Conservation (phyloP, 148 eudicot genomes). For the Heliamphora exappendiculata region DNA sequence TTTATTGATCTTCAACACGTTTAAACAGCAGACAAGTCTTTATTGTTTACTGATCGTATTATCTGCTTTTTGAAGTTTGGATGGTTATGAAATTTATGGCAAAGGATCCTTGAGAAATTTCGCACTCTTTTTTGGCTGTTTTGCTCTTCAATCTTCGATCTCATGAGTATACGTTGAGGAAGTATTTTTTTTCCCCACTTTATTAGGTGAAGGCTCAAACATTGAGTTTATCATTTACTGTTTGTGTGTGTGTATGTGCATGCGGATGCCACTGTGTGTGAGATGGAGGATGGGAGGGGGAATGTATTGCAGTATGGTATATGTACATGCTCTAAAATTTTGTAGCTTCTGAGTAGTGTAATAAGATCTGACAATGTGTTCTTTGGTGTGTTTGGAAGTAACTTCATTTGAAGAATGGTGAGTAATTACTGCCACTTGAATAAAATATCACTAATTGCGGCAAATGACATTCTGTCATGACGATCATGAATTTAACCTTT, state of each 20-base stretch:
- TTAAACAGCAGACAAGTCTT: background rate
- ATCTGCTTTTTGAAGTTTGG: background rate
- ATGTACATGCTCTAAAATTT: background rate
- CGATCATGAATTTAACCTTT: background rate
- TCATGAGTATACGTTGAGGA: background rate
- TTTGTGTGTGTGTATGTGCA: too few relatives aligned
- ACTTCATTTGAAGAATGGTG: background rate
- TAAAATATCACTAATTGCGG: background rate
- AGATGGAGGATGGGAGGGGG: too few relatives aligned
- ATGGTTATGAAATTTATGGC: too few relatives aligned
- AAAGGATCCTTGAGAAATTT: background rate
- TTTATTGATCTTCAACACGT: background rate
- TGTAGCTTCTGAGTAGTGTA: background rate
- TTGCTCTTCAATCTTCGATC: background rate
- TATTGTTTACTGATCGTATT: conserved; percentile 1
- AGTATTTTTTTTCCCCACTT: too few relatives aligned
- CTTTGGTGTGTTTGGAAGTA: background rate
- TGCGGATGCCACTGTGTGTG: too few relatives aligned
- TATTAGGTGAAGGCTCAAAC: too few relatives aligned
- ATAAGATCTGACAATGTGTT: background rate
- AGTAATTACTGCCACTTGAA: background rate
- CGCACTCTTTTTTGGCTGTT: background rate
- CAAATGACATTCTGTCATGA: background rate
- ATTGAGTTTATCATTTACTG: too few relatives aligned
- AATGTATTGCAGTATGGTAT: background rate